Conservation (phyloP, 2,329 filamentous ascomycete genomes). For the Trichoderma sp. region DNA sequence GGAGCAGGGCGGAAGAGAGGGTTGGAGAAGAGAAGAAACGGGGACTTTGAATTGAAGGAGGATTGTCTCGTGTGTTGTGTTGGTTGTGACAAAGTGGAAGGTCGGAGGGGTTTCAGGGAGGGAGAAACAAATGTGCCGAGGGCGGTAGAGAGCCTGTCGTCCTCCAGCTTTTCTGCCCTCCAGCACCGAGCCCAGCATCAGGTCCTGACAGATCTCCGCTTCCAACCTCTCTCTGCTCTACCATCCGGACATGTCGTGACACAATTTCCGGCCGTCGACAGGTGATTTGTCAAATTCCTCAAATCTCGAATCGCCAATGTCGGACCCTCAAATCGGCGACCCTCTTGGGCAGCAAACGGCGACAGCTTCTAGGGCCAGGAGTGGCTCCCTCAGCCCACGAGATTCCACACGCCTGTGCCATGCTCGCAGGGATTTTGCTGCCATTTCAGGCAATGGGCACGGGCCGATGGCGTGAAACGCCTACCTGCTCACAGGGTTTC, state of each 20-base stretch:
- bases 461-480: slow-evolving; percentile 5
- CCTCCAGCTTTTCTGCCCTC: background rate
- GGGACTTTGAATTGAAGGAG: background rate
- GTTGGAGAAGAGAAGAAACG: background rate
- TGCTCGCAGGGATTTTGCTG: slow-evolving; percentile 3
- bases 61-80: background rate
- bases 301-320: background rate
- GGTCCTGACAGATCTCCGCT: background rate
- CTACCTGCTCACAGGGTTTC: slow-evolving; percentile 1
- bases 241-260: background rate
- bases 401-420: slow-evolving; percentile 9
- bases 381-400: slow-evolving; percentile 2
- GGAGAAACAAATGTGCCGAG: slow-evolving; percentile 11
- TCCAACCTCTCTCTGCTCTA: background rate
- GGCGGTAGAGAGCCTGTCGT: background rate
- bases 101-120: background rate
- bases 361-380: background rate
- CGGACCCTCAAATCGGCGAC: slow-evolving; percentile 10
- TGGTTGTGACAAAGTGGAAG: background rate
- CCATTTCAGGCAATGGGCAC: slow-evolving; percentile 13
- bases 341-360: slow-evolving; percentile 16
- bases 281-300: background rate
- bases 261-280: background rate
- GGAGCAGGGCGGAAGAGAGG: too few species aligned
- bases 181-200: background rate